phyloP scores from a whole-genome alignment of 2,329 filamentous ascomycete species.

The Aureobasidium uvarum region DNA sequence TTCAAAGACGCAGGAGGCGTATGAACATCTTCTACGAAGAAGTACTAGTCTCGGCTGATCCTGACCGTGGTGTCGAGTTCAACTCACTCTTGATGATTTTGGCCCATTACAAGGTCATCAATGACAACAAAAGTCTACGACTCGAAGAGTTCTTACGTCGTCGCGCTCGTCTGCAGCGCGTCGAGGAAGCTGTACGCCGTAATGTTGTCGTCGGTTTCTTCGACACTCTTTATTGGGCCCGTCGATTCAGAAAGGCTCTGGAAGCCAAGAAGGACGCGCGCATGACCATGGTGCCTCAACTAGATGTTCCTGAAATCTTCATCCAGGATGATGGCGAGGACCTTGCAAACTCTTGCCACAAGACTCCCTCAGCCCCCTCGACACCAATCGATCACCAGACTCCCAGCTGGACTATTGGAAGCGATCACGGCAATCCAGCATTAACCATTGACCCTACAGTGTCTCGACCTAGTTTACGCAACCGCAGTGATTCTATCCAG shows the following conservation, averaged over 20 bases:
- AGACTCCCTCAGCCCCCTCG: constrained; percentile 33
- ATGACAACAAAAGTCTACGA: constrained; percentile 84
- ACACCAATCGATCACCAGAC: constrained; percentile 34
- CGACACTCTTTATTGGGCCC: constrained; percentile 85
- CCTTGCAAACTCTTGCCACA: constrained; percentile 27
- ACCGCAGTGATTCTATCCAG: constrained; percentile 36
- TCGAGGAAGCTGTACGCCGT: constrained; percentile 89
- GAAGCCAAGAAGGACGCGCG: constrained; percentile 68
- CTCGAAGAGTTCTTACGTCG: constrained; percentile 93
- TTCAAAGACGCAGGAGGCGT: constrained; percentile 70
- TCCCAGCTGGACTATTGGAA: constrained; percentile 39
- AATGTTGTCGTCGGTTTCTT: constrained; percentile 94
- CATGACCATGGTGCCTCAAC: constrained; percentile 71
- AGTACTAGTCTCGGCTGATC: constrained; percentile 88
- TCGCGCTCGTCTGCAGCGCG: constrained; percentile 82
- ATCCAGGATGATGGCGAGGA: constrained; percentile 70
- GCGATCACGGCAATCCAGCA: constrained; percentile 32
- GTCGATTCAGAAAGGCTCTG: constrained; percentile 73
- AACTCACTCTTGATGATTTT: constrained; percentile 91
- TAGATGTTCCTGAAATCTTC: constrained; percentile 75
- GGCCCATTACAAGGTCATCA: constrained; percentile 98
- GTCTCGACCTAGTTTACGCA: background rate
- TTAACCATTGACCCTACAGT: constrained; percentile 27
- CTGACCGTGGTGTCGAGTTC: constrained; percentile 85
- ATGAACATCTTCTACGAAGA: constrained; percentile 98